Conservation (phyloP, 2,329 filamentous ascomycete species). For the Exophiala calicioides region DNA sequence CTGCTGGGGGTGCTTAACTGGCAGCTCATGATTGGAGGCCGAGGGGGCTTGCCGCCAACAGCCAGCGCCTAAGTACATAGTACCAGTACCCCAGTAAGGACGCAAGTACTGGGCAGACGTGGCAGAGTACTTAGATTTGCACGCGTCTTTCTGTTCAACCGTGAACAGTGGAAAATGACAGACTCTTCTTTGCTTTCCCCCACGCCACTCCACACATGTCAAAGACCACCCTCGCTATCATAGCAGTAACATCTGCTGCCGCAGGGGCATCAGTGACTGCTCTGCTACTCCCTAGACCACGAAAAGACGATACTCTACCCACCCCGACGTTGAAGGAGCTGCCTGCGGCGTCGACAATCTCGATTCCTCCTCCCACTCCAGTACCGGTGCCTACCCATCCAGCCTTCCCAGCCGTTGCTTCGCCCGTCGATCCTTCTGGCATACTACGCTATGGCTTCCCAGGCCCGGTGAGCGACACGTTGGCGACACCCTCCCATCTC, state of each 20-base stretch:
- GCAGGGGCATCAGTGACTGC: constrained; percentile 73
- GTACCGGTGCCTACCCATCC: too few species aligned
- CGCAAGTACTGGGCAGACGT: too few species aligned
- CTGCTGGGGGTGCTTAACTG: constrained; percentile 1
- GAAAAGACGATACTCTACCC: constrained; percentile 37
- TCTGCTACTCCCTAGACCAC: constrained; percentile 63
- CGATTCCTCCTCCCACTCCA: constrained; percentile 12
- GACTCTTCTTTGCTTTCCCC: not conserved
- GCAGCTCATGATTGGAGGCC: too few species aligned
- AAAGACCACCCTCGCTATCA: constrained; percentile 72
- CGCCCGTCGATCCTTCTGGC: constrained; percentile 70
- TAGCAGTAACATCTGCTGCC: constrained; percentile 74
- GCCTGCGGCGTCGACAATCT: too few species aligned
- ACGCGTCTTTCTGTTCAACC: too few species aligned
- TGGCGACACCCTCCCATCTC: constrained; percentile 72
- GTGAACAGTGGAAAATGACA: too few species aligned
- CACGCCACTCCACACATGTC: constrained; percentile 58
- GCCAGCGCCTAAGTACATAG: too few species aligned
- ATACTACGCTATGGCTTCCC: constrained; percentile 89
- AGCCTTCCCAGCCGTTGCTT: constrained; percentile 37
- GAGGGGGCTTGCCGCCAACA: too few species aligned
- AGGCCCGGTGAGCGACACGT: constrained; percentile 81
- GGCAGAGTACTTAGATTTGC: not conserved
- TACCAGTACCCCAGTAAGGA: too few species aligned
- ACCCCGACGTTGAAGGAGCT: constrained; percentile 37